Base-by-base conservation (phyloP, 2,329 filamentous ascomycete genomes). In the Venturia carpophila region DNA sequence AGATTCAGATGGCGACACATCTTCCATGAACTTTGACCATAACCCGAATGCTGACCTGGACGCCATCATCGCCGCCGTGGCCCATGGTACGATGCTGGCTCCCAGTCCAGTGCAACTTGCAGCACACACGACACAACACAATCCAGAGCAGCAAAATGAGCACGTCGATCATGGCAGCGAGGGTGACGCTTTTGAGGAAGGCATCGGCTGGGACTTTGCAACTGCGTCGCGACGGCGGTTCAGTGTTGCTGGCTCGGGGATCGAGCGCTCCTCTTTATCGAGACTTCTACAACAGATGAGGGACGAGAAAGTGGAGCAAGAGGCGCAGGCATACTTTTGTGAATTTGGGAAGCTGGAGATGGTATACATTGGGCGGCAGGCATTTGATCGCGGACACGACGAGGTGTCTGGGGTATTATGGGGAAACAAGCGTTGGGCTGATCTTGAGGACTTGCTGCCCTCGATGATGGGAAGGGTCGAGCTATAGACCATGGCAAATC, bases 51-150 rank as follows among this genome's bases (percentile, higher is more conserved):
- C 52, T 5, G 52, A 58, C 13, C 30, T 58, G 17, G 52, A 34
- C 27, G 52, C 30, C 52, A 58, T 58, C 52, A 34, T 58, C n/a
- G 52, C 52, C 13, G 52, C 52, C n/a, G 52, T 58, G 19, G 30
- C 52, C 17, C 52, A n/a, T 5, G 52, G 30, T 21, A 30, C 21
- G 11, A 27, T 24, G 27, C 27, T 58, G 37, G 27, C 27, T 17
- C 27, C 52, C 1, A 19, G 11, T n/a, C 30, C 13, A 7, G 52
- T 10, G 27, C 15, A 39, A n/a, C 17, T n/a, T 5, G 52, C 52
- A 34, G 52, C 27, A 58, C 11, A n/a, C 15, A 4, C 30, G 30
- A 17, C 4, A 58, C 15, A 37, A 5, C 27, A 34, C 13, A n/a
- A 58, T 9, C 15, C 30, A 55, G 49, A 55, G 49, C 24, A 55